Percentiles rank a stretch among this genome's conserved stretches.
Evolutionary conservation across 2,329 filamentous ascomycete genomes (phyloP).

Genomic region (Fusarium begoniae): DNA sequence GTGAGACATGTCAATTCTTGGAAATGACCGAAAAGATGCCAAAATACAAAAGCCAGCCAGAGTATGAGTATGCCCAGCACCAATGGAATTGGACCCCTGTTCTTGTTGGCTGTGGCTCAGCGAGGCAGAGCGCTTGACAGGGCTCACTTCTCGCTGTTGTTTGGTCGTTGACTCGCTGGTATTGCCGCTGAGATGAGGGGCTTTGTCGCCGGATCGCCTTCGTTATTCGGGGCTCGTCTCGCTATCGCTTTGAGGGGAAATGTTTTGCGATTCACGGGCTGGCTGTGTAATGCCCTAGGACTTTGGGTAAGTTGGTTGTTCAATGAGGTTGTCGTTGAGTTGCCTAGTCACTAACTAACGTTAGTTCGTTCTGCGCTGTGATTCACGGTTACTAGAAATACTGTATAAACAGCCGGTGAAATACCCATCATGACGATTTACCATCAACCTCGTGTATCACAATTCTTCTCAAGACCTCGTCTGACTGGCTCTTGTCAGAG

Average conservation of each 20-base stretch:
- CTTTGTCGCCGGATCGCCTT: conserved; percentile 7
- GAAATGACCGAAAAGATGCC: conserved; percentile 17
- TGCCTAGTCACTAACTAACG: conserved; percentile 7
- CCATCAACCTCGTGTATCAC: background rate
- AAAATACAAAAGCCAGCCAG: background rate
- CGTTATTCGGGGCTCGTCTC: conserved; percentile 23
- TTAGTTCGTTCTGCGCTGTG: background rate
- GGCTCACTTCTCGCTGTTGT: conserved; percentile 10
- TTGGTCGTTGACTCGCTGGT: conserved; percentile 17
- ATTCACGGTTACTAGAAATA: background rate
- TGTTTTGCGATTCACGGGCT: conserved; percentile 2
- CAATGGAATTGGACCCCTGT: conserved; percentile 8
- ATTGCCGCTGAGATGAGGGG: conserved; percentile 28
- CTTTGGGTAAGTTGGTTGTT: background rate
- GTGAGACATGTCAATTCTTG: conserved; percentile 23
- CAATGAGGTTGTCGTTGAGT: conserved; percentile 2
- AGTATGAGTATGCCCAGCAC: conserved; percentile 33
- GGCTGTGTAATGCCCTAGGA: conserved; percentile 16
- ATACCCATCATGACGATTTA: background rate
- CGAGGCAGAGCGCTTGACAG: conserved; percentile 28
- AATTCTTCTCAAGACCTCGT: background rate
- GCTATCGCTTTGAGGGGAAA: conserved; percentile 2
- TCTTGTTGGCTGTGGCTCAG: conserved; percentile 27
- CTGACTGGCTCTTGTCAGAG: conserved; percentile 1
- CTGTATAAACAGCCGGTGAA: conserved; percentile 23